A percentile compares a stretch with the other conserved stretches of the same genome.
These are phyloP conservation scores for Ichthyophthirius multifiliis DNA, from an alignment of 169 alveolate species.

Conservation along the genomic window DNA sequence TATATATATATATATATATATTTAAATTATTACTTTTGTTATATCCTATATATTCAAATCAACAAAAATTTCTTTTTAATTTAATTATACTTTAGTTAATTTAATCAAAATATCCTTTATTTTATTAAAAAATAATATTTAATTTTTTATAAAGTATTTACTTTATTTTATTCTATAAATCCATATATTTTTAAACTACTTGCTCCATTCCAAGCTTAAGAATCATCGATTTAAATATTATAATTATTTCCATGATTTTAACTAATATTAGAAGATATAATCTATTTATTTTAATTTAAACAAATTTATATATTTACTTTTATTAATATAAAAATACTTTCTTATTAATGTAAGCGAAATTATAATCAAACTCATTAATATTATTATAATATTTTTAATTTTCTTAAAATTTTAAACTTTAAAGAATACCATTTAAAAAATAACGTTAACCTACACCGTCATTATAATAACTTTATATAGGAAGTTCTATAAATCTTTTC, in stretches of 20 bases:
- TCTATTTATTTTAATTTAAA: background rate
- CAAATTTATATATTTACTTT: background rate
- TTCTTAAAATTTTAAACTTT: background rate
- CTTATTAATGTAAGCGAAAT: background rate
- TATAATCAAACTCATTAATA: background rate
- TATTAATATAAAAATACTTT: background rate
- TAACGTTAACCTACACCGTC: background rate
- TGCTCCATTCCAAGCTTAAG: background rate
- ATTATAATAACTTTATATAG: background rate
- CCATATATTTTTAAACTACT: background rate
- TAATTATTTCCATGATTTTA: background rate
- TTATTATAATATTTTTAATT: background rate
- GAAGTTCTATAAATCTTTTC: background rate
- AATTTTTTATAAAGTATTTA: background rate
- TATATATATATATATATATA: background rate
- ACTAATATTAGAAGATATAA: background rate
- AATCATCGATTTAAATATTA: background rate
- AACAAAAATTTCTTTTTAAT: background rate
- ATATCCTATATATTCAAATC: background rate
- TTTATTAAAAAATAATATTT: background rate
- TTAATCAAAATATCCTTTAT: background rate
- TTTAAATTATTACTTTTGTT: background rate
- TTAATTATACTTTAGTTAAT: background rate
- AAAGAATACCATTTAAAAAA: background rate
- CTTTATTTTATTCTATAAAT: background rate